Evolutionary conservation across 78 protist species (phyloP).

Genomic region (Dictyostelium firmibasis): DNA sequence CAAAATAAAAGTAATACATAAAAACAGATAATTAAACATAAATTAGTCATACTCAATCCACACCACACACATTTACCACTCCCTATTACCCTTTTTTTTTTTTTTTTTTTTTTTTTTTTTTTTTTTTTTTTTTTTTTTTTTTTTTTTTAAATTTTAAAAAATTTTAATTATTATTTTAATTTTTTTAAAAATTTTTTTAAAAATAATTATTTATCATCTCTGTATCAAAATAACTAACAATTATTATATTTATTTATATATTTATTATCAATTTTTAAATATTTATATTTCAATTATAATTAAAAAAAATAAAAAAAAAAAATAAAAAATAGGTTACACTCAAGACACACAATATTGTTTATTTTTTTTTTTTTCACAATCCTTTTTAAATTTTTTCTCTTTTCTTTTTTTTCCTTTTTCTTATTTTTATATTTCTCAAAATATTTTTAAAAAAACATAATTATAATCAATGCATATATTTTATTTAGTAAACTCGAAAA

Average conservation of each 20-base stretch:
- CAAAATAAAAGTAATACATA: no score
- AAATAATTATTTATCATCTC: neutral
- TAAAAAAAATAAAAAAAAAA: neutral
- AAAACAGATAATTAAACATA: neutral
- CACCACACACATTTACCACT: neutral
- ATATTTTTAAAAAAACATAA: neutral
- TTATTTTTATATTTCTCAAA: neutral
- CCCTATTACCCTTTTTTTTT: neutral
- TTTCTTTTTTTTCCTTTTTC: neutral
- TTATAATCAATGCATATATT: conserved; percentile 9
- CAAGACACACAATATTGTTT: neutral
- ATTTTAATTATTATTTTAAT: no score
- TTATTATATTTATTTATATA: neutral
- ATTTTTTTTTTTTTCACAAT: neutral
- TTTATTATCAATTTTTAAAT: neutral
- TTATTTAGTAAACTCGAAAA: conserved; percentile 7
- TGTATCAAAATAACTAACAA: neutral
- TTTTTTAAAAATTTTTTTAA: neutral
- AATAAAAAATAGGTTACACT: neutral
- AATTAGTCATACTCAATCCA: neutral
- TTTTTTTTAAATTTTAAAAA: neutral
- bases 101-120: neutral
- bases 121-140: neutral
- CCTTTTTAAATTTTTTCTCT: neutral
- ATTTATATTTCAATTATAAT: neutral